phyloP scores from a whole-genome alignment of 1,284 basidiomycete species.

The Ganoderma sinense region DNA sequence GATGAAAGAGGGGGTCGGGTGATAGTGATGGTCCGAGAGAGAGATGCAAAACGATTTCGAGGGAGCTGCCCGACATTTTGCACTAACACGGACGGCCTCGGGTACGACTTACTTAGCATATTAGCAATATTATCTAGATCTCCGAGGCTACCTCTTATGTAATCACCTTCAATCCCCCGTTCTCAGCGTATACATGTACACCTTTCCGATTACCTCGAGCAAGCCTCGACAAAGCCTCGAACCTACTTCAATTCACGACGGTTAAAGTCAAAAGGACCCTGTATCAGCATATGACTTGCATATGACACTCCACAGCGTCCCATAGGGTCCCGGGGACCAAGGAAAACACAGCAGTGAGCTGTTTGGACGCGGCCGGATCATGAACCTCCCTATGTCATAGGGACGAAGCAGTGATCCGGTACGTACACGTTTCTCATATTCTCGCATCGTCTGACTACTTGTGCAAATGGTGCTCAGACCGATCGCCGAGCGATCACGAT shows the following conservation, averaged over 20 bases:
- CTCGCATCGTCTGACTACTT: neutral
- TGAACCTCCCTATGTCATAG: neutral
- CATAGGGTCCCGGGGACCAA: neutral
- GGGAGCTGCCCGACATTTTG: neutral
- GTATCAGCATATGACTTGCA: neutral
- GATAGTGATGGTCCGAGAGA: constrained; percentile 19
- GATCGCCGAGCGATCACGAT: neutral
- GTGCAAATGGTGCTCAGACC: neutral
- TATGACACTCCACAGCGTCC: neutral
- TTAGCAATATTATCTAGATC: constrained; percentile 21
- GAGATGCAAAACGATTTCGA: neutral
- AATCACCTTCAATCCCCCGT: constrained; percentile 5
- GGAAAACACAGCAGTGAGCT: neutral
- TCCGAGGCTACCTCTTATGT: constrained; percentile 1
- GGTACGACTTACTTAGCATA: constrained; percentile 8
- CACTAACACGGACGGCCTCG: too few relatives aligned
- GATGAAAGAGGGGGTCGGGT: constrained; percentile 6
- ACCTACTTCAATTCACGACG: constrained; percentile 10
- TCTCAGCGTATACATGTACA: too few relatives aligned
- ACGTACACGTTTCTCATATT: neutral
- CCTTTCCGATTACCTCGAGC: too few relatives aligned
- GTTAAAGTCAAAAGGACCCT: neutral
- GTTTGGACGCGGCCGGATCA: neutral
- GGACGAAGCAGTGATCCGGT: neutral
- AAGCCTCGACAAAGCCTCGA: too few relatives aligned